Evolutionary conservation across 352 stramenopile genomes (phyloP).

Genomic region (Phytophthora kernoviae): DNA sequence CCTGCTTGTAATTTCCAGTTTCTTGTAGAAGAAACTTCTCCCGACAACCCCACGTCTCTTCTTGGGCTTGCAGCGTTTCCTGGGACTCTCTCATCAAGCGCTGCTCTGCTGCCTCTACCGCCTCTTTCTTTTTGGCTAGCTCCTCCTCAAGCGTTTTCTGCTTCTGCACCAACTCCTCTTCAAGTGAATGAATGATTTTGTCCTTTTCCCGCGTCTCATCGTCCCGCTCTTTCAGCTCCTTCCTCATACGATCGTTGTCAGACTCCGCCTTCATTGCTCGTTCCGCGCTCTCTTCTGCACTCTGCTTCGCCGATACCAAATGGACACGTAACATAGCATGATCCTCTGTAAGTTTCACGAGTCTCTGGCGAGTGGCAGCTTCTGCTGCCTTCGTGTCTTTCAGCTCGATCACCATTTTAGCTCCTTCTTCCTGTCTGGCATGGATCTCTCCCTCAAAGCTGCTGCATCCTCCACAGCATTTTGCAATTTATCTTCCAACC

Average conservation of each 20-base stretch:
- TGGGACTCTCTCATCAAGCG: constrained; percentile 28
- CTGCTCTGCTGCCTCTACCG: constrained; percentile 21
- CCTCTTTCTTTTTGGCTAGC: constrained; percentile 29
- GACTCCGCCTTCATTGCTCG: constrained; percentile 45
- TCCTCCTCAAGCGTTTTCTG: constrained; percentile 36
- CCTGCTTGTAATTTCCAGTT: constrained; percentile 14
- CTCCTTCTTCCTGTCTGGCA: constrained; percentile 55
- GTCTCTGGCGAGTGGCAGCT: constrained; percentile 46
- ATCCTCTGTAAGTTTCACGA: constrained; percentile 69
- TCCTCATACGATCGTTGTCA: constrained; percentile 43
- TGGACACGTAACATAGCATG: constrained; percentile 58
- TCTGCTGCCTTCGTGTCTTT: constrained; percentile 41
- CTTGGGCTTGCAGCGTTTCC: constrained; percentile 37
- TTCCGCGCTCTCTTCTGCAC: constrained; percentile 38
- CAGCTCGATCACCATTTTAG: constrained; percentile 43
- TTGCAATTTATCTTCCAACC: constrained; percentile 37
- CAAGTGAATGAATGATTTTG: constrained; percentile 20
- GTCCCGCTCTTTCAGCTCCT: constrained; percentile 27
- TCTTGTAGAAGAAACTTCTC: constrained; percentile 26
- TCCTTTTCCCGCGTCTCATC: constrained; percentile 19
- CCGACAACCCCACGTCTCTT: constrained; percentile 34
- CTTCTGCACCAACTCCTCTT: constrained; percentile 33
- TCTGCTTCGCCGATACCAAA: constrained; percentile 34
- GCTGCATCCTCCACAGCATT: constrained; percentile 44
- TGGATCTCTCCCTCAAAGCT: constrained; percentile 53